Evolutionary conservation across 2,329 filamentous ascomycete species (phyloP).

Genomic region (Cladobotryum protrusum): DNA sequence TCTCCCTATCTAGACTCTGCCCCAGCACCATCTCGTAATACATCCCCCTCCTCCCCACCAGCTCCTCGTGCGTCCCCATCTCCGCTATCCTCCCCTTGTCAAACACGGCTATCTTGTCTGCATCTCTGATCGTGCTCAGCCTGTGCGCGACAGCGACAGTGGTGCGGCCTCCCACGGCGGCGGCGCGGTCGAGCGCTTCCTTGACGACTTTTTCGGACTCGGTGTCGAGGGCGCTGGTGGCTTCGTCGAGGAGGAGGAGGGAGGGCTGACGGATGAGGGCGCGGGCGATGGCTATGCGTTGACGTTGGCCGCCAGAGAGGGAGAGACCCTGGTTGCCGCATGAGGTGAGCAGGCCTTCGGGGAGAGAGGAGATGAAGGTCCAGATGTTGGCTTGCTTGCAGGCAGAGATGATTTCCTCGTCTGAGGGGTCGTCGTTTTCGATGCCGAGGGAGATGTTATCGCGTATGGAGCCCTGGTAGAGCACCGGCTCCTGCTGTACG

Average conservation of each 20-base stretch:
- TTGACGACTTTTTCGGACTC: slow-evolving; percentile 62
- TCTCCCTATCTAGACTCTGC: slow-evolving; percentile 34
- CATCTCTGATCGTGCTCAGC: slow-evolving; percentile 48
- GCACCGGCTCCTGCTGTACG: slow-evolving; percentile 36
- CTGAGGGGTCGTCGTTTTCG: slow-evolving; percentile 23
- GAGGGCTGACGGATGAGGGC: slow-evolving; percentile 61
- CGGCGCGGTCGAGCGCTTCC: slow-evolving; percentile 47
- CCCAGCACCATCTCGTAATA: slow-evolving; percentile 50
- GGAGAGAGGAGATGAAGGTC: slow-evolving; percentile 49
- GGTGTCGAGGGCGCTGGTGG: slow-evolving; percentile 58
- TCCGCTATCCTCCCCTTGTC: slow-evolving; percentile 42
- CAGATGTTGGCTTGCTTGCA: slow-evolving; percentile 50
- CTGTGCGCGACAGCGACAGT: slow-evolving; percentile 63
- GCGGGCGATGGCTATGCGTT: slow-evolving; percentile 66
- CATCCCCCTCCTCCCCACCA: slow-evolving; percentile 42
- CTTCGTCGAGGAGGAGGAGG: slow-evolving; percentile 67
- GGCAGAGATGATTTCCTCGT: slow-evolving; percentile 40
- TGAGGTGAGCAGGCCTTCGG: slow-evolving; percentile 54
- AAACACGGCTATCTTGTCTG: slow-evolving; percentile 59
- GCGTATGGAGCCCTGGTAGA: slow-evolving; percentile 46
- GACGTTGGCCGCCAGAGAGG: slow-evolving; percentile 66
- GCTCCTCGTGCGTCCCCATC: slow-evolving; percentile 53
- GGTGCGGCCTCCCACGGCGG: slow-evolving; percentile 34
- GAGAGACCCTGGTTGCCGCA: slow-evolving; percentile 63
- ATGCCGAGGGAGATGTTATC: slow-evolving; percentile 50